Percentiles rank a stretch among this genome's conserved stretches.
Evolutionary conservation across 768 basidiomycete genomes (phyloP).

Genomic region (Hypsizygus marmoreus): DNA sequence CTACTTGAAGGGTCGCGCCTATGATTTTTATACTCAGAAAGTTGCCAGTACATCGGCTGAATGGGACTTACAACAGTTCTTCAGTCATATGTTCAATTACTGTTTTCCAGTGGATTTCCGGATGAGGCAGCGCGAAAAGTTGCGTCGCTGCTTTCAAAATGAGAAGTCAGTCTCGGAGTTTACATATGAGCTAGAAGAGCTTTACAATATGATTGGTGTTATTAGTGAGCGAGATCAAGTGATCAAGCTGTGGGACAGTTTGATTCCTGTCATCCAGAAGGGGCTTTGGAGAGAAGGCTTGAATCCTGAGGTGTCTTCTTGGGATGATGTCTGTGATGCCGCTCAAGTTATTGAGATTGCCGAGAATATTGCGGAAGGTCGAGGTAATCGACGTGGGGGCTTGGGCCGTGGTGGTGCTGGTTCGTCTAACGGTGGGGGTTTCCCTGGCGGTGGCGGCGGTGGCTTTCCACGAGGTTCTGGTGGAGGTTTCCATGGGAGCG

Average conservation of each 20-base stretch:
- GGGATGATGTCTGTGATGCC: conserved; percentile 6
- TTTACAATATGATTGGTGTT: conserved; percentile 33
- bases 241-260: conserved; percentile 36
- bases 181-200: conserved; percentile 32
- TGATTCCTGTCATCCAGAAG: conserved; percentile 9
- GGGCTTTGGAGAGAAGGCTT: conserved; percentile 8
- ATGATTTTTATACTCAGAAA: conserved; percentile 32
- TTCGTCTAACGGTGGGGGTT: no score
- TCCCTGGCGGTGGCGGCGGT: no score
- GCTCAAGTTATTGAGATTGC: conserved; percentile 8
- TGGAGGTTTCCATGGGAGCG: no score
- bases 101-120: conserved; percentile 36
- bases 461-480: no score
- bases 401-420: no score
- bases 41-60: conserved; percentile 23
- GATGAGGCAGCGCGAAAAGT: conserved; percentile 23
- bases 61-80: conserved; percentile 32
- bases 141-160: conserved; percentile 24
- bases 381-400: no score
- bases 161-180: conserved; percentile 30
- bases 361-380: conserved; percentile 4
- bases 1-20: conserved; percentile 32
- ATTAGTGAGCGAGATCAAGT: conserved; percentile 28
- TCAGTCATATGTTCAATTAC: conserved; percentile 34
- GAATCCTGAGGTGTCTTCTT: conserved; percentile 11